Evolutionary conservation across 208 protist genomes (phyloP), one percentile per base, ranked within the genome.

Genomic region (Crithidia acanthocephali): DNA sequence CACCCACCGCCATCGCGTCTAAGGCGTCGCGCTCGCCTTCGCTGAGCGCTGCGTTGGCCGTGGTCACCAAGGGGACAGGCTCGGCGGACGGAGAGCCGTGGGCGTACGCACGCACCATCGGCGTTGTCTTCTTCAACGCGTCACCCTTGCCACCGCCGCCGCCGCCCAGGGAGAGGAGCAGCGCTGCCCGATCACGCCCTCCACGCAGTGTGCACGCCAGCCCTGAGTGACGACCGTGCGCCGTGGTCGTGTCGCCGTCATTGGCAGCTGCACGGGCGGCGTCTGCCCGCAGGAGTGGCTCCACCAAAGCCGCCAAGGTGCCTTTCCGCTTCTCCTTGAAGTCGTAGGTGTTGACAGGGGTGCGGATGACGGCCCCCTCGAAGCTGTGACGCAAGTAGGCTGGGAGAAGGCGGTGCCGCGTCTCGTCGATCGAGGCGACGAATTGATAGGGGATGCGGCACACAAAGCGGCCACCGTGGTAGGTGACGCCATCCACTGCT

Each of bases 341-440:
- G 44, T 87, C 86, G 70, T 96, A 96, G 25, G 88, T 67, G 58
- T 96, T 96, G 42, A 82, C 61, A 2, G 89, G 83, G 22, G 75
- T 83, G 30, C 92, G 92, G 33, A 94, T 63, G 13, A 96, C 92
- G 42, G 90, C 89, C 22, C 92, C 92, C 61, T 96, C 92, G 81
- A 91, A 96, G 60, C 84, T 80, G 25, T 47, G 57, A 18, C 40
- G 44, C 8, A 87, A 40, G 74, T 86, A 96, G 23, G 55, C 51
- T 2, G 83, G 76, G 33, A 95, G 72, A n/a, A 88, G 44, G 13
- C 79, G 74, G 28, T 66, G 48, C 60, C 78, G 72, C 9, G 86
- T 86, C 37, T 92, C 84, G 13, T 81, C 67, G 48, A 96, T 76
- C 10, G 87, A 90, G 33, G 42, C 50, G 28, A 69, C 56, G 13